Conservation (phyloP, 2,329 filamentous ascomycete genomes). For the Penicillium sp. region DNA sequence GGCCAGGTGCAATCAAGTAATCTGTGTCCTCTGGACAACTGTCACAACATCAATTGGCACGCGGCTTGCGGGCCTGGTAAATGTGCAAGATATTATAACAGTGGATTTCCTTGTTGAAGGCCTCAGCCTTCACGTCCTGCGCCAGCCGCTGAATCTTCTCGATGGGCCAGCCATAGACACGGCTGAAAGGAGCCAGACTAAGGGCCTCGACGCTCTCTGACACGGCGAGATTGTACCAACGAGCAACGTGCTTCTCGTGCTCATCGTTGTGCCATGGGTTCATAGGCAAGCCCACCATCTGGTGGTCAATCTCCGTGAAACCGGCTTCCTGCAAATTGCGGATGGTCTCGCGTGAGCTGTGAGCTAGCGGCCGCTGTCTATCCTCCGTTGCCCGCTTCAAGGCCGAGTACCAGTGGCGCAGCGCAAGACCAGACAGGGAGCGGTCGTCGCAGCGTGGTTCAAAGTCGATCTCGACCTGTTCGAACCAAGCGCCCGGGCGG, state of each 20-base stretch:
- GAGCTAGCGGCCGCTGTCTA: conserved; percentile 59
- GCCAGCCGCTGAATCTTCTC: conserved; percentile 61
- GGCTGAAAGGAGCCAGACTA: conserved; percentile 66
- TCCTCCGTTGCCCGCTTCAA: conserved; percentile 62
- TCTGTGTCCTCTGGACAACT: background rate
- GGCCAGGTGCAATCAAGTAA: background rate
- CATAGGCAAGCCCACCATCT: conserved; percentile 63
- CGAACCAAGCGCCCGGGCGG: conserved; percentile 69
- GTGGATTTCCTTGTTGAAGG: conserved; percentile 62
- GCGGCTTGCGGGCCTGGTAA: conserved; percentile 40
- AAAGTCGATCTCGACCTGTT: conserved; percentile 88
- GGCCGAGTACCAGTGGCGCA: conserved; percentile 65
- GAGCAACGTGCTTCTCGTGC: conserved; percentile 62
- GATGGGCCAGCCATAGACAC: conserved; percentile 56
- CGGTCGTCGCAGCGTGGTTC: conserved; percentile 66
- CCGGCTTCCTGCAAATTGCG: conserved; percentile 62
- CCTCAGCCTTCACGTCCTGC: conserved; percentile 60
- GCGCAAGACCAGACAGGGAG: conserved; percentile 51
- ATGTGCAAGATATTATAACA: conserved; percentile 59
- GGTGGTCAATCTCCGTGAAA: conserved; percentile 72
- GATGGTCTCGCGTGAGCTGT: conserved; percentile 55
- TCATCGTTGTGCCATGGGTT: conserved; percentile 66
- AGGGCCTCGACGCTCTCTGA: conserved; percentile 68
- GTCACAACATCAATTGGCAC: conserved; percentile 8
- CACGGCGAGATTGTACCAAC: conserved; percentile 79